Base-by-base conservation (phyloP, 129 eudicot species). In the Heracleum sosnowskyi region DNA sequence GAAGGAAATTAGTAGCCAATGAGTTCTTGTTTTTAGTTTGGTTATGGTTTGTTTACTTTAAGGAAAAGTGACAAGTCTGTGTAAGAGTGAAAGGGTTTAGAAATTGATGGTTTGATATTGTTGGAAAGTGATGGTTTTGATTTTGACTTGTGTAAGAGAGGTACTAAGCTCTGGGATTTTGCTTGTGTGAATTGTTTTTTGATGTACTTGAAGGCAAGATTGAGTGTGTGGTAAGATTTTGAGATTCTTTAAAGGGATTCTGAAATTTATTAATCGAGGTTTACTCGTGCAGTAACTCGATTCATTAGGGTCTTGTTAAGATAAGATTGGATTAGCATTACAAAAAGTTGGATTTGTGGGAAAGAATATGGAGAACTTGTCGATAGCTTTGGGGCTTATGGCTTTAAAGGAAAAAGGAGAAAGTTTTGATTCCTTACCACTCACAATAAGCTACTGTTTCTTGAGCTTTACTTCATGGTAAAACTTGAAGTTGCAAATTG, bases 341-440 rank as follows among this genome's bases (percentile, higher is more conserved):
- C 37, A 36, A 74, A 44, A 44, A 46, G 36, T 64, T 68, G 8
- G 13, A 20, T 45, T 51, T 81, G 41, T 47, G n/a, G 57, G 15
- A 15, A 79, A 46, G 26, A 80, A 34, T 41, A 24, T 13, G 33
- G 55, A 49, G 76, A 64, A 74, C 39, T 72, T 62, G 74, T 33
- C 16, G 4, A 60, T 60, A n/a, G 33, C 66, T 60, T 60, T 44
- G 39, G 57, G 70, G 74, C 24, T 74, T 60, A 7, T 74, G 60
- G 66, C 36, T 42, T 22, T 20, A 60, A 42, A 39, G 53, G 35
- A 68, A 41, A 78, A 82, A 78, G 45, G 68, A 10, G 80, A 47
- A 75, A 79, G 73, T 53, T 36, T 68, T 83, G 83, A 83, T 83
- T 79, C 86, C 69, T 75, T 79, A 76, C 71, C 76, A 51, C 35